Base-by-base conservation (phyloP, 2,329 filamentous ascomycete species). In the Lachnellula suecica region DNA sequence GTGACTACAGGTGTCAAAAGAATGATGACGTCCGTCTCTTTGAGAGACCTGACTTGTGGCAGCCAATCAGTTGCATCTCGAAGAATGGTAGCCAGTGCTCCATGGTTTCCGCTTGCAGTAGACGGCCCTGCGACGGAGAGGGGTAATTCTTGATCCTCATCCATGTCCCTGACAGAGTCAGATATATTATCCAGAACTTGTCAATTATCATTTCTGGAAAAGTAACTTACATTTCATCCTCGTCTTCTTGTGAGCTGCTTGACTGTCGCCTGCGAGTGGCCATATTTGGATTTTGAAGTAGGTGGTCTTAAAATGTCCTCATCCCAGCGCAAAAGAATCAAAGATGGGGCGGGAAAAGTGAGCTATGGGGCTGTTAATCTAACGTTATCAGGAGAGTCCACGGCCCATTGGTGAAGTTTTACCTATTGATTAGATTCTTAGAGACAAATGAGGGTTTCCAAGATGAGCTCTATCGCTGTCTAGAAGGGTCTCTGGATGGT, bases 1-100 rank as follows among this genome's bases (percentile, higher is more conserved):
- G 75, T 66, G 29, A 81, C 76, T 23, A 79, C 76, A 1, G 83
- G 83, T 5, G 84, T 84, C 29, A 86, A 68, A 43, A 85, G 77
- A 46, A 88, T 71, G n/a, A 87, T 71, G n/a, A 80, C 67, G 58
- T 83, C 79, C 48, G 74, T 72, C 43, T 78, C 72, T 35, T 61
- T 64, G 23, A 83, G 70, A 25, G 73, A 66, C 49, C 68, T 75
- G 40, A 71, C 69, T 41, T 82, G 66, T 13, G 78, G 76, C 17
- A 84, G 67, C 62, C 72, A 77, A 41, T 64, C 74, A 71, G 53
- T 74, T 48, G 52, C 44, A 51, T 69, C 66, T 56, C 59, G 58
- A 19, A 63, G 17, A 19, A 66, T 31, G 15, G 52, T 51, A 35
- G 61, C 59, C 20, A 59, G 43, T 34, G 25, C 23, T 38, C 37